These are phyloP conservation scores for Sporothrix protearum DNA, from an alignment of 2,329 filamentous ascomycete species.

Conservation along the genomic window DNA sequence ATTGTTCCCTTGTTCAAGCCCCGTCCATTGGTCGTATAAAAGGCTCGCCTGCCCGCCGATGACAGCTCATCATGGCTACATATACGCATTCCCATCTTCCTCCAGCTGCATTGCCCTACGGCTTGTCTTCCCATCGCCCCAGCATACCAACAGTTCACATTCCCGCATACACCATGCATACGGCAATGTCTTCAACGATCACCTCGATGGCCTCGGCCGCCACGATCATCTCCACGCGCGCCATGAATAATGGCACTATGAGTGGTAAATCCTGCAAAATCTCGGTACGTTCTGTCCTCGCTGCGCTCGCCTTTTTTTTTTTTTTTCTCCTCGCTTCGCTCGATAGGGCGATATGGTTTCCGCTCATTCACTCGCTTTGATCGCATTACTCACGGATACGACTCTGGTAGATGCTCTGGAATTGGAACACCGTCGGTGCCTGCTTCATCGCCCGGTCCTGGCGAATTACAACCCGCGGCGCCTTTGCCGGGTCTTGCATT, in stretches of 20 bases:
- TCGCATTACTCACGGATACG: no score
- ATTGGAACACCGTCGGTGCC: constrained; percentile 68
- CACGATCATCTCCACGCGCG: constrained; percentile 9
- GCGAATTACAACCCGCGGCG: constrained; percentile 64
- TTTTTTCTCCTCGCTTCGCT: not conserved
- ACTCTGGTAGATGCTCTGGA: constrained; percentile 62
- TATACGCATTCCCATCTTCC: not conserved
- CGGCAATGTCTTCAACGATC: constrained; percentile 13
- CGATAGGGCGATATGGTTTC: not conserved
- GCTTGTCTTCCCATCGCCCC: not conserved
- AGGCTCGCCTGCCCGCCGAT: not conserved
- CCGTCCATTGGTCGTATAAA: not conserved
- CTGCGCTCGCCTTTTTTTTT: constrained; percentile 9
- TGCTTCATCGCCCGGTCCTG: constrained; percentile 69
- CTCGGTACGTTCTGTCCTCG: constrained; percentile 37
- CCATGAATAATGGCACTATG: constrained; percentile 36
- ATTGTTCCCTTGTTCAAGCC: not conserved
- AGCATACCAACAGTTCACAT: not conserved
- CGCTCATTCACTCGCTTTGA: not conserved
- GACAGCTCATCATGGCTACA: not conserved
- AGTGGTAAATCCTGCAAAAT: constrained; percentile 40
- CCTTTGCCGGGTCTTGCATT: constrained; percentile 78
- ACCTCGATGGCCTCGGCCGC: not conserved
- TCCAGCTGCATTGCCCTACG: not conserved
- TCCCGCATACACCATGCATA: not conserved